A percentile compares a stretch with the other conserved stretches of the same genome.
These are phyloP conservation scores for Aspergillus sergii DNA, from an alignment of 2,329 filamentous ascomycete genomes.

Conservation along the genomic window DNA sequence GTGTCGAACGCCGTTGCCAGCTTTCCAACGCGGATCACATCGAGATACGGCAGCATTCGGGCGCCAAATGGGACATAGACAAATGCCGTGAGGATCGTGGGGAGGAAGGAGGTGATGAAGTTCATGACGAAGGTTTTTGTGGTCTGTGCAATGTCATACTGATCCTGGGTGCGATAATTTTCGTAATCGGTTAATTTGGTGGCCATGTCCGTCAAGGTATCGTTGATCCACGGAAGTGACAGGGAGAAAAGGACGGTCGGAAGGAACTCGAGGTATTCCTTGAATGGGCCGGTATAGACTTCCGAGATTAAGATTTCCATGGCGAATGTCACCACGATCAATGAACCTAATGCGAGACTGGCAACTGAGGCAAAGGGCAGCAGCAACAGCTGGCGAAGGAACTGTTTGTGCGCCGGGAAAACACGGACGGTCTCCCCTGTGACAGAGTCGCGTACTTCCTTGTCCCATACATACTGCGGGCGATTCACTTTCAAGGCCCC, in stretches of 20 bases:
- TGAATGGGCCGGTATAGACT: conserved; percentile 86
- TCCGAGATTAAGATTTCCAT: conserved; percentile 96
- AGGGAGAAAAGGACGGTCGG: conserved; percentile 86
- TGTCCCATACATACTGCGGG: conserved; percentile 77
- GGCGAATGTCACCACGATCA: conserved; percentile 85
- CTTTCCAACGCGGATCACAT: conserved; percentile 71
- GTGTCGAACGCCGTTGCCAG: conserved; percentile 31
- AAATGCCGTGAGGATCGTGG: conserved; percentile 89
- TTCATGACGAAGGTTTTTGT: conserved; percentile 95
- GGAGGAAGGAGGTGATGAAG: conserved; percentile 93
- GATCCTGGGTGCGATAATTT: conserved; percentile 88
- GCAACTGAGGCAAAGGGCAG: conserved; percentile 82
- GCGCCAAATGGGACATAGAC: conserved; percentile 91
- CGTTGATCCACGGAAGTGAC: conserved; percentile 75
- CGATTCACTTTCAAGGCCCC: conserved; percentile 78
- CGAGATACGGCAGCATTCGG: conserved; percentile 79
- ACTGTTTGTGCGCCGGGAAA: conserved; percentile 74
- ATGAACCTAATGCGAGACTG: conserved; percentile 69
- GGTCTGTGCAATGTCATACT: conserved; percentile 80
- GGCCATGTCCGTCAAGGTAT: conserved; percentile 74
- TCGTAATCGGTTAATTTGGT: conserved; percentile 78
- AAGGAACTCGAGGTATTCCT: conserved; percentile 79
- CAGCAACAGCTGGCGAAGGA: conserved; percentile 76
- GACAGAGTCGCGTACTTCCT: conserved; percentile 73
- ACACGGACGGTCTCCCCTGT: conserved; percentile 77